Base-by-base conservation (phyloP, 2,329 filamentous ascomycete species). In the Aulographum hederae region DNA sequence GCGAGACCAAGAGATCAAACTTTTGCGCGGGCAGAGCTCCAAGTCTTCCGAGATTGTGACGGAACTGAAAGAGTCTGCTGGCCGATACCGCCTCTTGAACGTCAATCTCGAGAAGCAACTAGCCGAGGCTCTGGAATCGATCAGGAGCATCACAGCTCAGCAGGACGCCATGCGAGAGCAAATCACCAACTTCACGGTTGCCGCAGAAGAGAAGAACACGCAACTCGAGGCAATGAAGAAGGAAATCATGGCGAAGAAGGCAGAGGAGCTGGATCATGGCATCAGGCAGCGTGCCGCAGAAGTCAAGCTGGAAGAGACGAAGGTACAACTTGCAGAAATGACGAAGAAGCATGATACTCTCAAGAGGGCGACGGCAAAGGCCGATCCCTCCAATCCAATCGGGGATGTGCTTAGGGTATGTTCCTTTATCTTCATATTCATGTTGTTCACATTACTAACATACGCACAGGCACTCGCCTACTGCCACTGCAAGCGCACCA, bases 11-110 rank as follows among this genome's bases (percentile, higher is more conserved):
- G 86, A 95, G 54, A 75, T 91, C 29, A 68, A 79, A 42, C 69
- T 75, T 3, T 59, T 94, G 35, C 73, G 82, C 37, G 65, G 73
- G 38, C 85, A 95, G 51, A 91, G 86, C 47, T 66, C 70, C 30
- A 92, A 92, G 56, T 91, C 80, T 35, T 84, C 82, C 0, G 89
- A 95, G 49, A 91, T 95, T 37, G 85, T 98, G 26, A 69, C 82
- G 1, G 80, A 92, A 42, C 62, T 95, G 34, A 98, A 98, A 59
- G 86, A 95, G 33, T 69, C 81, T 2, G 89, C 95, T 50, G 64
- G 73, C 4, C 70, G 79, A 32, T 80, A 77, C 40, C 69, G 81
- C 31, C 71, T 73, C 12, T 56, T 94, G 18, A 62, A 89, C 13
- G 69, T 73, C 41, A 93, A 86, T 44, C 60, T 93, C 38, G 89